These are phyloP conservation scores for Yamadazyma kanchanaburiensis DNA, from an alignment of 1,139 yeast species.

Conservation along the genomic window DNA sequence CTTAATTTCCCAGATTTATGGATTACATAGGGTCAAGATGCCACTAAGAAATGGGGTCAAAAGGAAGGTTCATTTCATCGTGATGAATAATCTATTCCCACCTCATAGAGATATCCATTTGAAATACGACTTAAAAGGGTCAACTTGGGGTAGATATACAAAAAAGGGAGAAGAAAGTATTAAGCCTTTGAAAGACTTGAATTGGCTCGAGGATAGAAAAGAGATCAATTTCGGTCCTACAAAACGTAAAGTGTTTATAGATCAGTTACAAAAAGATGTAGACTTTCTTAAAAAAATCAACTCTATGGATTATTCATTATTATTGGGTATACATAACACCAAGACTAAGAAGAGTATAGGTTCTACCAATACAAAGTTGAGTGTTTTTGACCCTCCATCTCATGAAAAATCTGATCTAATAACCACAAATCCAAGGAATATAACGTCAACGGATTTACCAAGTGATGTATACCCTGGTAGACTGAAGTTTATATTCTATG, in stretches of 20 bases:
- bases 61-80: constrained; percentile 81
- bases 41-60: constrained; percentile 61
- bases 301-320: constrained; percentile 92
- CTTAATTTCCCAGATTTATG: constrained; percentile 88
- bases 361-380: constrained; percentile 32
- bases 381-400: constrained; percentile 49
- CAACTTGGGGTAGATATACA: constrained; percentile 79
- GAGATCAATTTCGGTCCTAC: constrained; percentile 69
- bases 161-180: constrained; percentile 38
- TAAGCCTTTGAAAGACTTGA: constrained; percentile 66
- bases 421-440: constrained; percentile 45
- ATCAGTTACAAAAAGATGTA: constrained; percentile 77
- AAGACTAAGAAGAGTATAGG: constrained; percentile 50
- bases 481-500: constrained; percentile 59
- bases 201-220: constrained; percentile 73
- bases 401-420: constrained; percentile 39
- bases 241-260: constrained; percentile 55
- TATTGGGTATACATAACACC: constrained; percentile 83
- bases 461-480: constrained; percentile 47
- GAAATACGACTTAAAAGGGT: constrained; percentile 91
- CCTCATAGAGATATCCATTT: constrained; percentile 86
- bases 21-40: constrained; percentile 89
- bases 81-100: constrained; percentile 96
- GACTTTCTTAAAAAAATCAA: constrained; percentile 65
- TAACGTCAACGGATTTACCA: constrained; percentile 45